These are phyloP conservation scores for Saturnispora diversa DNA, from an alignment of 805 yeast species.

Conservation along the genomic window DNA sequence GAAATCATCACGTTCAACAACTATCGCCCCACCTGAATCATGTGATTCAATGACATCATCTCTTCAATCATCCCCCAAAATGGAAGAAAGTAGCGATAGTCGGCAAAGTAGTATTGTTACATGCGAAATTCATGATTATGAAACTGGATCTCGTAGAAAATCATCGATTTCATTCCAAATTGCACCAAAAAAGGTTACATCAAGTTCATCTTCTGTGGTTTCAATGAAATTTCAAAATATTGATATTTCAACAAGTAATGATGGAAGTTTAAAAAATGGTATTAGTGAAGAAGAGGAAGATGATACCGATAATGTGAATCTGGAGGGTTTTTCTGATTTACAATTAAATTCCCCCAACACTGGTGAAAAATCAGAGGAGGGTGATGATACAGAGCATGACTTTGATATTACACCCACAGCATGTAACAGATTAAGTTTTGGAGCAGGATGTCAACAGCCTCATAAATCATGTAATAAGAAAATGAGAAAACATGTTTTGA, in stretches of 20 bases:
- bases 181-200: slow-evolving; percentile 14
- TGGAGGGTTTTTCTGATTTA: no score
- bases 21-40: slow-evolving; percentile 3
- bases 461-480: slow-evolving; percentile 4
- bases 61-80: background rate
- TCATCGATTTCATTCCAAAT: slow-evolving; percentile 25
- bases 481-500: slow-evolving; percentile 10
- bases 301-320: background rate
- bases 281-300: slow-evolving; percentile 15
- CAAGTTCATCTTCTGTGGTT: slow-evolving; percentile 13
- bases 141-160: slow-evolving; percentile 22
- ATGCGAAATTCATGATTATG: slow-evolving; percentile 21
- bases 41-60: slow-evolving; percentile 15
- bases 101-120: slow-evolving; percentile 13
- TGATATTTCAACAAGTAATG: slow-evolving; percentile 6
- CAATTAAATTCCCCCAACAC: no score
- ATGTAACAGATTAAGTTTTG: slow-evolving; percentile 2
- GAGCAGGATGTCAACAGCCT: background rate
- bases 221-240: slow-evolving; percentile 7
- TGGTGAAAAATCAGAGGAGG: no score
- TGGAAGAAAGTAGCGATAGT: background rate
- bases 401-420: slow-evolving; percentile 13
- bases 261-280: slow-evolving; percentile 4
- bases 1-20: slow-evolving; percentile 3
- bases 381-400: slow-evolving; percentile 17